Percentiles rank a stretch among this genome's conserved stretches.
Conservation (phyloP, 2,329 filamentous ascomycete genomes). For the Claviceps africana region DNA sequence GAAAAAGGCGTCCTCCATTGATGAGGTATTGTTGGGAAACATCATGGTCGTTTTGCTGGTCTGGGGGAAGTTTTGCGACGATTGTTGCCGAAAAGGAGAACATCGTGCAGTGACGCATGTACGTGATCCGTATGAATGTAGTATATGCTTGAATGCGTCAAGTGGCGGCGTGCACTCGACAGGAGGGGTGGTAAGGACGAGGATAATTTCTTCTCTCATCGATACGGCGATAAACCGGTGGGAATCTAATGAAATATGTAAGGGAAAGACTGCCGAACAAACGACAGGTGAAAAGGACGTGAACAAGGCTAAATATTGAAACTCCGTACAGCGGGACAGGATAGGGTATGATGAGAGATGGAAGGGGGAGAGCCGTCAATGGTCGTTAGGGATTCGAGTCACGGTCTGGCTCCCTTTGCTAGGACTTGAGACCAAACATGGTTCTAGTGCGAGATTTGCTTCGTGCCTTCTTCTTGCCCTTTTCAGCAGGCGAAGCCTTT, state of each 20-base stretch:
- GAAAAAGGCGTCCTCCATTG: no score
- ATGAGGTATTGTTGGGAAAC: background rate
- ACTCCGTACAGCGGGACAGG: constrained; percentile 14
- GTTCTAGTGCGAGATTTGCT: constrained; percentile 65
- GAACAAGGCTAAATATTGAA: constrained; percentile 11
- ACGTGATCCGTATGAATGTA: no score
- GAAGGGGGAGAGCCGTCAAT: constrained; percentile 17
- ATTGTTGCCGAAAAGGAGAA: background rate
- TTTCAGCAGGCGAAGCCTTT: constrained; percentile 27
- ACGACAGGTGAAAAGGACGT: constrained; percentile 2
- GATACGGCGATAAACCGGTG: constrained; percentile 3
- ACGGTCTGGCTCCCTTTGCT: background rate
- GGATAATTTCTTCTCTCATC: background rate
- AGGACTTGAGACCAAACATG: constrained; percentile 46
- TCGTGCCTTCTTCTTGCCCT: constrained; percentile 48
- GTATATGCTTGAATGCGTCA: background rate
- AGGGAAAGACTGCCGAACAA: background rate
- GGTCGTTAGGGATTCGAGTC: constrained; percentile 11
- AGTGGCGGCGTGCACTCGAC: no score
- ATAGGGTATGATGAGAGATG: constrained; percentile 12
- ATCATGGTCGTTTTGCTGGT: background rate
- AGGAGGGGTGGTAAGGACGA: background rate
- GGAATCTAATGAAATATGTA: background rate
- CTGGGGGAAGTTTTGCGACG: background rate
- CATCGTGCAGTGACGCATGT: no score